Percentiles rank a stretch among this genome's conserved stretches.
Conservation (phyloP, 306 rosid genomes). For the Dryas octopetala region DNA sequence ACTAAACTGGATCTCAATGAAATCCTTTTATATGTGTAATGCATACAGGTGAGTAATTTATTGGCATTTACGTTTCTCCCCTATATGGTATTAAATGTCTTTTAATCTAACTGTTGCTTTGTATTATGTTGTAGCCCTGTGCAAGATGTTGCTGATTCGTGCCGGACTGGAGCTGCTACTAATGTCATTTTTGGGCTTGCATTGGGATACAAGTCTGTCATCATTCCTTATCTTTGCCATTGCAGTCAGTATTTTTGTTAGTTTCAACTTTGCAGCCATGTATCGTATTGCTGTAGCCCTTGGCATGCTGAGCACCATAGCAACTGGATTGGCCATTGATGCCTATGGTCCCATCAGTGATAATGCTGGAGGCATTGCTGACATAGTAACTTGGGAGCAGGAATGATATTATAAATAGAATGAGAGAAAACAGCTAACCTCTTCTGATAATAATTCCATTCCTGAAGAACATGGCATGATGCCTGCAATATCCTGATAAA, state of each 20-base stretch:
- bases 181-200: conserved; percentile 98
- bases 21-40: conserved; percentile 37
- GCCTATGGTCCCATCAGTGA: conserved; percentile 99
- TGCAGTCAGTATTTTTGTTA: conserved; percentile 78
- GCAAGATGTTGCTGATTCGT: conserved; percentile 96
- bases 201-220: conserved; percentile 97
- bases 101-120: conserved; percentile 11
- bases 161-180: conserved; percentile 98
- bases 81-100: not conserved
- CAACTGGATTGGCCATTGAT: conserved; percentile 95
- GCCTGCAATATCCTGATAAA: conserved; percentile 46
- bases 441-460: conserved; percentile 76
- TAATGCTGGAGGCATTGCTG: conserved; percentile 98
- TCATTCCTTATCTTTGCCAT: conserved; percentile 96
- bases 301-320: conserved; percentile 95
- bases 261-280: conserved; percentile 98
- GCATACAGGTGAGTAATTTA: conserved; percentile 69
- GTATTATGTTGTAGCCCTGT: conserved; percentile 65
- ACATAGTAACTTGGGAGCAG: conserved; percentile 2
- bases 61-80: not conserved
- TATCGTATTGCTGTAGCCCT: conserved; percentile 96
- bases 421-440: conserved; percentile 50
- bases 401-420: conserved; percentile 3
- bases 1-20: not conserved
- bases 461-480: conserved; percentile 56